Conservation (phyloP, 441 rosid genomes). For the Kokia cookei region DNA sequence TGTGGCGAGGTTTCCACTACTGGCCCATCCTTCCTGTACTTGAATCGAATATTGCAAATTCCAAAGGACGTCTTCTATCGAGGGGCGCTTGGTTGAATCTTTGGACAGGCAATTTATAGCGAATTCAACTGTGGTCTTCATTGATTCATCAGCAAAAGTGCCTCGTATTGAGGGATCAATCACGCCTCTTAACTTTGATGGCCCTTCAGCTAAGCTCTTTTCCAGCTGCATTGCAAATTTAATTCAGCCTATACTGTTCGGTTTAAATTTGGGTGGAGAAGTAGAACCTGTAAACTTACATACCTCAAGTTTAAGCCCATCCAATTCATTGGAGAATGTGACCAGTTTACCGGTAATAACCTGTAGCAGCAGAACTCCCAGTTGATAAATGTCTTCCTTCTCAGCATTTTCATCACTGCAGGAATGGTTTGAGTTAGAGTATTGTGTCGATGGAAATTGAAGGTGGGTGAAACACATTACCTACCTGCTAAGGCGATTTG, state of each 20-base stretch:
- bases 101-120: constrained; percentile 60
- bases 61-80: constrained; percentile 78
- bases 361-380: constrained; percentile 73
- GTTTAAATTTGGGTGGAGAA: not conserved
- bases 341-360: constrained; percentile 59
- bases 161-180: constrained; percentile 63
- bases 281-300: not conserved
- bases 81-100: constrained; percentile 46
- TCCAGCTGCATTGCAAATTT: constrained; percentile 39
- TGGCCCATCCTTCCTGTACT: constrained; percentile 76
- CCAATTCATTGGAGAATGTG: constrained; percentile 41
- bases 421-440: not conserved
- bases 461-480: constrained; percentile 5
- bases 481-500: constrained; percentile 23
- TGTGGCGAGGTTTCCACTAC: constrained; percentile 59
- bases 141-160: constrained; percentile 65
- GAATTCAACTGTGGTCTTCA: constrained; percentile 61
- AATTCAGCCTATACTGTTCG: not conserved
- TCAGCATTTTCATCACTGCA: constrained; percentile 44
- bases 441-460: not conserved
- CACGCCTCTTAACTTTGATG: constrained; percentile 34
- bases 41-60: constrained; percentile 75
- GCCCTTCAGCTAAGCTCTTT: constrained; percentile 50
- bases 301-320: constrained; percentile 53
- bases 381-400: constrained; percentile 85